Evolutionary conservation across 257 asterid genomes (phyloP).

Genomic region (Solanum bulbocastanum): DNA sequence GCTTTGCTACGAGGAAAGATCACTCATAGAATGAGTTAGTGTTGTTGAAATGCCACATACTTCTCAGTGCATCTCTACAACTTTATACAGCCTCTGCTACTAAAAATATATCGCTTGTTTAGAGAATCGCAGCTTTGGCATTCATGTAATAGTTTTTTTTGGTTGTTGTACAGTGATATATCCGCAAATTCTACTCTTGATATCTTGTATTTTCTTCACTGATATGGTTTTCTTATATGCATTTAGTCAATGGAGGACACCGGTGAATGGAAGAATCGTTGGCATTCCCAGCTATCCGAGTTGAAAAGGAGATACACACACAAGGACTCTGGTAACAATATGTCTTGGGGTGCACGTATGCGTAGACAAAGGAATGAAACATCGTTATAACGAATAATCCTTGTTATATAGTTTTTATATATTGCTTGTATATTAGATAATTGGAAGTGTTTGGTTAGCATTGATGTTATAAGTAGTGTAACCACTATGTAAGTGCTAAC

Average conservation of each 20-base stretch:
- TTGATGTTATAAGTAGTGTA: neutral
- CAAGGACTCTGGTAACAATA: constrained; percentile 26
- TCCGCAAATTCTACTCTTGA: neutral
- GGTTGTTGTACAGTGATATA: no score
- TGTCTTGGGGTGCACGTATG: constrained; percentile 77
- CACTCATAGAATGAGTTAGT: no score
- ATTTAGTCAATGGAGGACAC: constrained; percentile 45
- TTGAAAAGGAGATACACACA: constrained; percentile 46
- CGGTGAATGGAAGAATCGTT: constrained; percentile 51
- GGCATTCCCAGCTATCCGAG: constrained; percentile 68
- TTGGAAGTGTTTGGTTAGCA: neutral
- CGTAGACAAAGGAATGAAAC: constrained; percentile 42
- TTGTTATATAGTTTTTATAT: neutral
- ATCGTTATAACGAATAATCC: constrained; percentile 6
- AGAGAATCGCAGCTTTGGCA: no score
- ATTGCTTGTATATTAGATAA: neutral
- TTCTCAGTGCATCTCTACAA: no score
- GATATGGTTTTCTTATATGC: neutral
- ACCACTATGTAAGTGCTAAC: neutral
- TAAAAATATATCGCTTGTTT: no score
- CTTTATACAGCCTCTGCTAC: no score
- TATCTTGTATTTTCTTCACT: neutral
- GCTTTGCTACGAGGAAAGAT: accelerated
- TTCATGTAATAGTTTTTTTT: no score
- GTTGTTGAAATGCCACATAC: no score